Base-by-base conservation (phyloP, 441 rosid species). In the Macaranga tanarius region DNA sequence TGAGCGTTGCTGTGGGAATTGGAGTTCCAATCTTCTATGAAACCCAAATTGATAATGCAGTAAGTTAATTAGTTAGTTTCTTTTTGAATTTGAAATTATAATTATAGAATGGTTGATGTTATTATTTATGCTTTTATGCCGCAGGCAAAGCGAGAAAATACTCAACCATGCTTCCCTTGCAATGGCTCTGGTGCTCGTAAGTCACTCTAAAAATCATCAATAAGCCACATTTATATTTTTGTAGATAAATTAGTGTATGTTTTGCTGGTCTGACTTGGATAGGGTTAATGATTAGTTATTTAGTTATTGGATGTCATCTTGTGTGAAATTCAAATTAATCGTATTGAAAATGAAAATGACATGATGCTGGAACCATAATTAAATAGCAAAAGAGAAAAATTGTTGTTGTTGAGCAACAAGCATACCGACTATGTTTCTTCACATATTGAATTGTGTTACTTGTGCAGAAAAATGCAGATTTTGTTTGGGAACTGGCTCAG, bases 151-250 rank as follows among this genome's bases (percentile, higher is more conserved):
- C 84, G 99, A 70, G 99, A 92, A 3, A 95, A 92, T 56, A 95
- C 96, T 0, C 99, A 95, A 77, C 91, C 95, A 10, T 95, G 97
- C 84, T 95, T 95, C 76, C 99, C 99, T 42, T 95, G 99, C 77
- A 77, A 67, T 67, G 99, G 99, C 77, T 72, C 92, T n/a, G 99
- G 99, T 65, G 97, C 97, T 66, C 97, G 99, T 95, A 87, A 79
- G 97, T 80, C 25, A 47, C 62, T 34, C 31, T 74, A 25, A n/a
- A n/a, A n/a, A n/a, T n/a, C n/a, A n/a, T n/a, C n/a, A n/a, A n/a
- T n/a, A n/a, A n/a, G n/a, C n/a, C n/a, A n/a, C n/a, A n/a, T n/a
- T n/a, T n/a, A n/a, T n/a, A n/a, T n/a, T n/a, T n/a, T n/a, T n/a
- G n/a, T n/a, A n/a, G n/a, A n/a, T n/a, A 45, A 45, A 42, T 11